phyloP scores from a whole-genome alignment of 2,329 filamentous ascomycete species.

The Alternaria incomplexa region DNA sequence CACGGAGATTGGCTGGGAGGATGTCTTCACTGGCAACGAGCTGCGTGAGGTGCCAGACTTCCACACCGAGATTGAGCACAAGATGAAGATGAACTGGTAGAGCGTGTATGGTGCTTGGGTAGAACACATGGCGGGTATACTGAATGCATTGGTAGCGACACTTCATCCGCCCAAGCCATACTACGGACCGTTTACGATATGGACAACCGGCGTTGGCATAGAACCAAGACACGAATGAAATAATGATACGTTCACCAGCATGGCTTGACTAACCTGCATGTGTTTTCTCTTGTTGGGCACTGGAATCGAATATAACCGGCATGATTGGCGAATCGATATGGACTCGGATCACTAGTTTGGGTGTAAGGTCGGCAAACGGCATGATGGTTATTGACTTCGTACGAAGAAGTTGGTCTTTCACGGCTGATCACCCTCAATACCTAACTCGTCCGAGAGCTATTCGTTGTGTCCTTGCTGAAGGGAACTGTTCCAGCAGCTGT shows the following conservation, averaged over 20 bases:
- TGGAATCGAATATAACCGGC: not conserved
- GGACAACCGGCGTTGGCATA: not conserved
- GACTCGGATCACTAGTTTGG: not conserved
- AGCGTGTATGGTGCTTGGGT: not conserved
- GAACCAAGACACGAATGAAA: not conserved
- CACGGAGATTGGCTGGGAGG: slow-evolving; percentile 84
- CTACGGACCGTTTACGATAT: not conserved
- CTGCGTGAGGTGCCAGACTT: slow-evolving; percentile 72
- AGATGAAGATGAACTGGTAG: slow-evolving; percentile 76
- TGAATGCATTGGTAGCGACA: not conserved
- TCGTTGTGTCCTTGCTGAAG: not conserved
- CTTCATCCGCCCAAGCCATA: not conserved
- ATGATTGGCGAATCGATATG: not conserved
- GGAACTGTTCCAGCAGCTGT: not conserved
- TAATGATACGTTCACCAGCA: not conserved
- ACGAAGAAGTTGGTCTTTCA: not conserved
- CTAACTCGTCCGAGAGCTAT: not conserved
- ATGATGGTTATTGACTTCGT: not conserved
- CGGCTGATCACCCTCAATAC: not conserved
- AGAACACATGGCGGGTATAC: not conserved
- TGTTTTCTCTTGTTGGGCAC: not conserved
- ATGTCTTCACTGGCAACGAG: slow-evolving; percentile 83
- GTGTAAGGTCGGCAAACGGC: not conserved
- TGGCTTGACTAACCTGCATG: not conserved
- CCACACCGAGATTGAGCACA: slow-evolving; percentile 93